Percentiles rank a stretch among this genome's conserved stretches.
These are phyloP conservation scores for Yamadazyma diddensiae DNA, from an alignment of 1,139 yeast genomes.

Conservation along the genomic window DNA sequence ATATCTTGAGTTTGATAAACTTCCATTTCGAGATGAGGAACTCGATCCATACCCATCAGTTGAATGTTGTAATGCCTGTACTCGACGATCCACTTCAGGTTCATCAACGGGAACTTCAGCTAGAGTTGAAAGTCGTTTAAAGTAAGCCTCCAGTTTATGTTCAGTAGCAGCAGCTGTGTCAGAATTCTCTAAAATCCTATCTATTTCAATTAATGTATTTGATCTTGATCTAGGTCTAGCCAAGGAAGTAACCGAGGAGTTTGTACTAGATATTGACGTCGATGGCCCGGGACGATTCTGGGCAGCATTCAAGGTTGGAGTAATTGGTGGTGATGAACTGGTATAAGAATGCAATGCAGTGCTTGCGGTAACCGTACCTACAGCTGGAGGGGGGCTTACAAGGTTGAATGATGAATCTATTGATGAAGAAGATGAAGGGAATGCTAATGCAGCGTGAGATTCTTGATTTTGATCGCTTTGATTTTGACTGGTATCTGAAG, in stretches of 20 bases:
- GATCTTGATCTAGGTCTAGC: conserved; percentile 30
- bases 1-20: conserved; percentile 9
- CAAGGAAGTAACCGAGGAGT: background rate
- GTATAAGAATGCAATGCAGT: conserved; percentile 5
- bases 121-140: conserved; percentile 65
- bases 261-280: background rate
- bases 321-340: conserved; percentile 16
- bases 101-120: conserved; percentile 55
- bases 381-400: conserved; percentile 16
- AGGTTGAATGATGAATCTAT: conserved; percentile 22
- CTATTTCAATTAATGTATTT: conserved; percentile 40
- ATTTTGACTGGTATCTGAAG: conserved; percentile 5
- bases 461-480: conserved; percentile 11
- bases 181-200: conserved; percentile 37
- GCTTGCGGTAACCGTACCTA: conserved; percentile 16
- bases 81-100: background rate
- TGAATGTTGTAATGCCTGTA: conserved; percentile 2
- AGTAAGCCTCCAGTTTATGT: conserved; percentile 62
- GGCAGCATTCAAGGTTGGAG: conserved; percentile 13
- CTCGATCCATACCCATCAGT: conserved; percentile 6
- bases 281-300: background rate
- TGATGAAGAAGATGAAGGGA: conserved; percentile 25
- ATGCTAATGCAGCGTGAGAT: conserved; percentile 12
- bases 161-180: conserved; percentile 43
- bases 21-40: conserved; percentile 13